These are phyloP conservation scores for Chytriomyces confervae DNA, from an alignment of 192 early-diverging fungal species.

Conservation along the genomic window DNA sequence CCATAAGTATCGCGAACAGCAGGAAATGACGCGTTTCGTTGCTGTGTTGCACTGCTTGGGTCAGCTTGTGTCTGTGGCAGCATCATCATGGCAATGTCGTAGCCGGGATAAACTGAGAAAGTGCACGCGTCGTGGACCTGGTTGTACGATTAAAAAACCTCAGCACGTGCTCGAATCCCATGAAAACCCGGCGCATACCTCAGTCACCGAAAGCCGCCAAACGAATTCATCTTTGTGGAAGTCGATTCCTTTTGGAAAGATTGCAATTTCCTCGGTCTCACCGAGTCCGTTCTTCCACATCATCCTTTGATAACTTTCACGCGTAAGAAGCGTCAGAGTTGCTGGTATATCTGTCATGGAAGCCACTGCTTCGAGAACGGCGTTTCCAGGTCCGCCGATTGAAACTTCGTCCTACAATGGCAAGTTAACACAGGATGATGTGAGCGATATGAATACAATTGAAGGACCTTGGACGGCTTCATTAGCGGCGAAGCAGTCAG, in stretches of 20 bases:
- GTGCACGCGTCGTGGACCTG: constrained; percentile 47
- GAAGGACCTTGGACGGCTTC: too few relatives aligned
- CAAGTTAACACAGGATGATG: too few relatives aligned
- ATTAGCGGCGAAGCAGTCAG: too few relatives aligned
- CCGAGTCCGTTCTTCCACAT: constrained; percentile 73
- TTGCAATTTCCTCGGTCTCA: constrained; percentile 61
- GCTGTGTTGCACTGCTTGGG: not conserved
- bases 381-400: not conserved
- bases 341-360: constrained; percentile 7
- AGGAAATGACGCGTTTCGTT: constrained; percentile 6
- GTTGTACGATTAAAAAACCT: too few relatives aligned
- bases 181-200: constrained; percentile 17
- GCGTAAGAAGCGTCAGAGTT: constrained; percentile 24
- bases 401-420: too few relatives aligned
- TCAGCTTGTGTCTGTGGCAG: constrained; percentile 30
- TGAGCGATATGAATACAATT: too few relatives aligned
- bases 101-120: constrained; percentile 64
- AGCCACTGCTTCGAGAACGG: constrained; percentile 12
- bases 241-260: constrained; percentile 53
- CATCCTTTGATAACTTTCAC: constrained; percentile 34
- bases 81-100: constrained; percentile 54
- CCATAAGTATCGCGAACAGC: constrained; percentile 34
- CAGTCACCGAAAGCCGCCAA: constrained; percentile 58
- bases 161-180: not conserved
- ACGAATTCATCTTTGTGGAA: constrained; percentile 58